Evolutionary conservation across 2,329 filamentous ascomycete species (phyloP).

Genomic region (Diaporthe velutina): DNA sequence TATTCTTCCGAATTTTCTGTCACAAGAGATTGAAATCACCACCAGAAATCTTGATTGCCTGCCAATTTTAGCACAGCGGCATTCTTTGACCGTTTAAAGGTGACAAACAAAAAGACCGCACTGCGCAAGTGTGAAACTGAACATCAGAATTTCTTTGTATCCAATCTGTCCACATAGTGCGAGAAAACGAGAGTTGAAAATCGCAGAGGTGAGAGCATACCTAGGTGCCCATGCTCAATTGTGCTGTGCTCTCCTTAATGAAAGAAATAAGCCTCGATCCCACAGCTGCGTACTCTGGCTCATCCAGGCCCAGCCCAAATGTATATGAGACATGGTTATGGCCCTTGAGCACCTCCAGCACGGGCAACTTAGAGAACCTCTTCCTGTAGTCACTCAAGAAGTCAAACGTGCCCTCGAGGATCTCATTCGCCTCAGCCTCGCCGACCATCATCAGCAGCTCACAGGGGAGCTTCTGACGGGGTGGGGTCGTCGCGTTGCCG

Average conservation of each 20-base stretch:
- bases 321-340: constrained; percentile 43
- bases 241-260: constrained; percentile 11
- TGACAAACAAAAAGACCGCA: background rate
- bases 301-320: constrained; percentile 40
- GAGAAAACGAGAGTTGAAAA: background rate
- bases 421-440: constrained; percentile 41
- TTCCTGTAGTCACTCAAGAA: constrained; percentile 41
- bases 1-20: background rate
- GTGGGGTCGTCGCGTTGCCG: background rate
- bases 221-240: background rate
- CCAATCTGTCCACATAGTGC: background rate
- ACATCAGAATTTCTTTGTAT: background rate
- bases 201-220: too few species aligned
- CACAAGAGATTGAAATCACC: background rate
- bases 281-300: constrained; percentile 36
- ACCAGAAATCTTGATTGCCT: background rate
- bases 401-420: constrained; percentile 40
- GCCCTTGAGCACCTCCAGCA: constrained; percentile 42
- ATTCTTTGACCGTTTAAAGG: background rate
- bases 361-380: constrained; percentile 38
- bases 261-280: constrained; percentile 28
- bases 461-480: constrained; percentile 22
- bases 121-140: background rate
- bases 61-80: background rate
- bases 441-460: constrained; percentile 38